These are phyloP conservation scores for Stagonosporopsis vannaccii DNA, from an alignment of 2,329 filamentous ascomycete species.

Conservation along the genomic window DNA sequence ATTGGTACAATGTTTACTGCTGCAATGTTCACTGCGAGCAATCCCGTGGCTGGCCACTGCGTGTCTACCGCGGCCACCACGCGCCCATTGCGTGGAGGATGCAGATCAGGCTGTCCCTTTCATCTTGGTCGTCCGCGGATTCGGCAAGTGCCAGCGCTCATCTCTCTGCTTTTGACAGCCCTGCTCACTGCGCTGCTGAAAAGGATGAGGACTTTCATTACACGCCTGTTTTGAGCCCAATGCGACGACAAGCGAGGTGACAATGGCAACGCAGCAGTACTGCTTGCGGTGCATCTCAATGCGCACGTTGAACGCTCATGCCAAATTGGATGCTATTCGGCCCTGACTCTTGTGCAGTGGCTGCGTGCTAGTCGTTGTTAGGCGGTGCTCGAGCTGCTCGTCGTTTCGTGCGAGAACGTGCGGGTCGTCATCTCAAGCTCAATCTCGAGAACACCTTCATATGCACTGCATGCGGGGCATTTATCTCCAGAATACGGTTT, in stretches of 20 bases:
- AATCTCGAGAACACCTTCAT: neutral
- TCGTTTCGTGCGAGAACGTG: slow-evolving; percentile 6
- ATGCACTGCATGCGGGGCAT: slow-evolving; percentile 3
- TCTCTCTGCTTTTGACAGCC: slow-evolving; percentile 3
- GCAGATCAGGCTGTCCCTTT: slow-evolving; percentile 12
- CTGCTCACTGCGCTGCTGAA: neutral
- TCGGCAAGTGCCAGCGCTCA: slow-evolving; percentile 6
- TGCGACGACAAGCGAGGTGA: neutral
- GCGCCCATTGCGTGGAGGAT: neutral
- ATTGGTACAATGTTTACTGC: too few relatives aligned
- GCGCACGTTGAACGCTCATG: neutral
- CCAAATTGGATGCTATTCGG: slow-evolving; percentile 1
- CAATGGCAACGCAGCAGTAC: neutral
- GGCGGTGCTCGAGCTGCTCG: slow-evolving; percentile 11
- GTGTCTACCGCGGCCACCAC: neutral
- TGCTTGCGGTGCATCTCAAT: neutral
- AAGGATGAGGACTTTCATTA: neutral
- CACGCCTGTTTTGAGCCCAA: neutral
- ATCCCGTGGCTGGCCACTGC: neutral
- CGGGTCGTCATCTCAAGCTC: slow-evolving; percentile 6
- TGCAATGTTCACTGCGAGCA: neutral
- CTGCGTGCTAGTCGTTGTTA: slow-evolving; percentile 1
- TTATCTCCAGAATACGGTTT: slow-evolving; percentile 8
- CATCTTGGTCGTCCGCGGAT: slow-evolving; percentile 7
- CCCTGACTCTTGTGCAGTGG: slow-evolving; percentile 10